Evolutionary conservation across 257 asterid species (phyloP).

Genomic region (Fraxinus pennsylvanica): DNA sequence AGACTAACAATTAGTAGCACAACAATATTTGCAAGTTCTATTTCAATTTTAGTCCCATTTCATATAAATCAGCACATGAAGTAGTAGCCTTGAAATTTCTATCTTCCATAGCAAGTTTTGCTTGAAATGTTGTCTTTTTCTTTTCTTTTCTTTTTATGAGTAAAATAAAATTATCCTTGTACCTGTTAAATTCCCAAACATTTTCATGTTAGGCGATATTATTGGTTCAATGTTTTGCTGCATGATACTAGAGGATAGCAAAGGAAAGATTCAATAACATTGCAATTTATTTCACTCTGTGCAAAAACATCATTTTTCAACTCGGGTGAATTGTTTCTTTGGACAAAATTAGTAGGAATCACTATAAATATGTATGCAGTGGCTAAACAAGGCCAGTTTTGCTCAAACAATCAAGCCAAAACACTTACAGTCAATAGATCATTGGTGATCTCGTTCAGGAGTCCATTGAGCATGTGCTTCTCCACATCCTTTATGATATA

Average conservation of each 20-base stretch:
- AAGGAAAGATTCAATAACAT: neutral
- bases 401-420: conserved; percentile 35
- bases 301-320: conserved; percentile 8
- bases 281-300: neutral
- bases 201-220: neutral
- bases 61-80: no score
- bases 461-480: conserved; percentile 61
- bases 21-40: no score
- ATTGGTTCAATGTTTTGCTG: neutral
- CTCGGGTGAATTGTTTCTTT: neutral
- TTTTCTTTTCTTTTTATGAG: neutral
- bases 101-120: neutral
- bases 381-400: conserved; percentile 24
- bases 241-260: neutral
- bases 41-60: no score
- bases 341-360: neutral
- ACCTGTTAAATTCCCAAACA: neutral
- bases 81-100: no score
- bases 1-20: no score
- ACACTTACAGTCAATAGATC: conserved; percentile 47
- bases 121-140: neutral
- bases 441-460: conserved; percentile 62
- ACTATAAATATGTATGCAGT: neutral
- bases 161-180: neutral
- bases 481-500: conserved; percentile 62